Base-by-base conservation (phyloP, 495 filamentous ascomycete genomes). In the Paragyromitra xinjiangensis region DNA sequence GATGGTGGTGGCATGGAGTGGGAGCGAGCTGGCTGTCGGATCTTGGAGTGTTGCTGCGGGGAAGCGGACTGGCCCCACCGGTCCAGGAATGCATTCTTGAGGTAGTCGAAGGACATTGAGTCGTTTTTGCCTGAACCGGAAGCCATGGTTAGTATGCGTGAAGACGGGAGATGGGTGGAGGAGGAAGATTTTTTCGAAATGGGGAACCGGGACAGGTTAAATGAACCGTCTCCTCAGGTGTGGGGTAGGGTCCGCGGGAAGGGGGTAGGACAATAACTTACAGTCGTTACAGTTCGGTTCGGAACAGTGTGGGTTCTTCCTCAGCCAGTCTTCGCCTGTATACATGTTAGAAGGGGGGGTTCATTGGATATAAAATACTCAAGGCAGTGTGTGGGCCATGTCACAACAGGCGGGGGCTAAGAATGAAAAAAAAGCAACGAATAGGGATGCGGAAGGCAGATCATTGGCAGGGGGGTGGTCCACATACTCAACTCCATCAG, bases 21-120 rank as follows among this genome's bases (percentile, higher is more conserved):
- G 56, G 80, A 81, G 22, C 80, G 75, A 8, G 71, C 37, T n/a
- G 80, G 80, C 9, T 69, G 62, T n/a, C 75, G 64, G 53, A 82
- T 58, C 8, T 78, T 79, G 45, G 75, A 63, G 48, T 79, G 77
- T 40, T 78, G 75, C 19, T 71, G 75, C 16, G 80, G 64, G 40
- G 68, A 58, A 24, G 71, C 48, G 3, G 64, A n/a, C 37, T 24
- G 14, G 26, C 79, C 77, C 81, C 81, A 82, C 14, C 76, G 72
- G 53, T 82, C 81, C 16, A 82, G 53, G 69, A 82, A 82, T 24
- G 80, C 66, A 50, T 64, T 82, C 14, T 71, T 82, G 63, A 82
- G 71, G 62, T 82, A 78, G 68, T 82, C 81, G 42, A 77, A 82
- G 34, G 81, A 82, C 81, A 82, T 80, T 11, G 79, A 65, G 79